Evolutionary conservation across 2,329 filamentous ascomycete species (phyloP).

Genomic region (Monosporascus sp.): DNA sequence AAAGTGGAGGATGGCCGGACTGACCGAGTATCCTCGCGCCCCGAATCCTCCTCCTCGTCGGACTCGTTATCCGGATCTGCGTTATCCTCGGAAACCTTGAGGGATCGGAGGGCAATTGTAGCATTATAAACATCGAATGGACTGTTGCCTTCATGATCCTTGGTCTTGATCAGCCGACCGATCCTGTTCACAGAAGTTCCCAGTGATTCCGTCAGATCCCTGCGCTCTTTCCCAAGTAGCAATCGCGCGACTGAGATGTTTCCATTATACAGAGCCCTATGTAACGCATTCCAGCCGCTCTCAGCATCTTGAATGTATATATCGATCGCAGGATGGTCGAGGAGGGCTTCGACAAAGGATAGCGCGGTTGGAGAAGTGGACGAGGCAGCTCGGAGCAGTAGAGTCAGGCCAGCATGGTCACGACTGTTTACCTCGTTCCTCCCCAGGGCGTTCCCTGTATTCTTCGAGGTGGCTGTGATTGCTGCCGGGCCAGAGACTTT

Average conservation of each 20-base stretch:
- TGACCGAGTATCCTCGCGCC: slow-evolving; percentile 19
- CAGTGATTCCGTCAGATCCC: slow-evolving; percentile 56
- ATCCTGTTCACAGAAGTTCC: slow-evolving; percentile 55
- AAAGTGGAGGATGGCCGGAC: slow-evolving; percentile 11
- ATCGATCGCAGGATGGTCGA: slow-evolving; percentile 79
- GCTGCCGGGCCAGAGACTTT: slow-evolving; percentile 47
- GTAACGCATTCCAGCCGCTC: slow-evolving; percentile 93
- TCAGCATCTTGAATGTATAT: slow-evolving; percentile 83
- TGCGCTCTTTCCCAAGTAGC: slow-evolving; percentile 72
- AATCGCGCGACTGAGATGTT: slow-evolving; percentile 82
- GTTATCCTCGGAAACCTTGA: slow-evolving; percentile 36
- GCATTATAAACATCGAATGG: slow-evolving; percentile 90
- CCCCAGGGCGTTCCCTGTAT: slow-evolving; percentile 36
- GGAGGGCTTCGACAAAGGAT: slow-evolving; percentile 70
- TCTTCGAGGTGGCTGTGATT: slow-evolving; percentile 38
- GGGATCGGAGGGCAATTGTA: slow-evolving; percentile 74
- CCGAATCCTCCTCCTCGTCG: slow-evolving; percentile 48
- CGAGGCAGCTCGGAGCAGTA: slow-evolving; percentile 79
- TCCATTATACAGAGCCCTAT: slow-evolving; percentile 83
- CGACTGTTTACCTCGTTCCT: slow-evolving; percentile 76
- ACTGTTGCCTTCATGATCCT: slow-evolving; percentile 90
- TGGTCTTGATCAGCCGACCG: slow-evolving; percentile 82
- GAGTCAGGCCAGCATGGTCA: slow-evolving; percentile 73
- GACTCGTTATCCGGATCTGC: slow-evolving; percentile 44
- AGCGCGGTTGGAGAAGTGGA: slow-evolving; percentile 65